phyloP scores from a whole-genome alignment of 83 land plant species.

The Isoetes engelmannii region DNA sequence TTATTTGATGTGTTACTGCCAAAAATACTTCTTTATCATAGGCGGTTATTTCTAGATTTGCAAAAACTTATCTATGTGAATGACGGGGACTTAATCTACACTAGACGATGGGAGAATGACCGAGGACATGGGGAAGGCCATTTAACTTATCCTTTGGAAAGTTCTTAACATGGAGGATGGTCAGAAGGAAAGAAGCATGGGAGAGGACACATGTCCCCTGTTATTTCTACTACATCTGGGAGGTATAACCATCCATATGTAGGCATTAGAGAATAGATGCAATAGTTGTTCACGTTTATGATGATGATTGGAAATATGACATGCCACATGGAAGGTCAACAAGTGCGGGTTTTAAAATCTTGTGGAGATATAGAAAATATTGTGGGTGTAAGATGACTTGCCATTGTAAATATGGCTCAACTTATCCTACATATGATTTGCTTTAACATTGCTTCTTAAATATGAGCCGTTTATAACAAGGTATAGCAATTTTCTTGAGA shows the following conservation, averaged over 20 bases:
- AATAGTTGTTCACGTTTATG: constrained; percentile 4
- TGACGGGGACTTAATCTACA: constrained; percentile 6
- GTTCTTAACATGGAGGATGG: constrained; percentile 10
- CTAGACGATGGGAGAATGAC: constrained; percentile 12
- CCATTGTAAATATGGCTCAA: too few relatives aligned
- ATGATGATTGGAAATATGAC: constrained; percentile 17
- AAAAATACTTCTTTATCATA: background rate
- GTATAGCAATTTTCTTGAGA: too few relatives aligned
- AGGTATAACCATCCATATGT: too few relatives aligned
- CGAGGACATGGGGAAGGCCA: constrained; percentile 12
- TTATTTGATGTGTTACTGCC: too few relatives aligned
- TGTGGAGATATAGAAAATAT: too few relatives aligned
- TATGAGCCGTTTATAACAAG: too few relatives aligned
- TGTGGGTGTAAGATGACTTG: too few relatives aligned
- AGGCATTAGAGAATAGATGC: constrained; percentile 1
- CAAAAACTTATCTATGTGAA: constrained; percentile 9
- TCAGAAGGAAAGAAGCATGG: constrained; percentile 13
- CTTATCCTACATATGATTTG: too few relatives aligned
- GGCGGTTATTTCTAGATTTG: background rate
- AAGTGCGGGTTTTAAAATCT: too few relatives aligned
- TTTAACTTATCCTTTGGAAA: constrained; percentile 3
- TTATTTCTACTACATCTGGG: background rate
- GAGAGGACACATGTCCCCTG: background rate
- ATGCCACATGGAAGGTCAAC: constrained; percentile 16
- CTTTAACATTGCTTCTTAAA: too few relatives aligned